A percentile compares a stretch with the other conserved stretches of the same genome.
These are phyloP conservation scores for Pythium pyrilobum DNA, from an alignment of 352 stramenopile species.

Conservation along the genomic window DNA sequence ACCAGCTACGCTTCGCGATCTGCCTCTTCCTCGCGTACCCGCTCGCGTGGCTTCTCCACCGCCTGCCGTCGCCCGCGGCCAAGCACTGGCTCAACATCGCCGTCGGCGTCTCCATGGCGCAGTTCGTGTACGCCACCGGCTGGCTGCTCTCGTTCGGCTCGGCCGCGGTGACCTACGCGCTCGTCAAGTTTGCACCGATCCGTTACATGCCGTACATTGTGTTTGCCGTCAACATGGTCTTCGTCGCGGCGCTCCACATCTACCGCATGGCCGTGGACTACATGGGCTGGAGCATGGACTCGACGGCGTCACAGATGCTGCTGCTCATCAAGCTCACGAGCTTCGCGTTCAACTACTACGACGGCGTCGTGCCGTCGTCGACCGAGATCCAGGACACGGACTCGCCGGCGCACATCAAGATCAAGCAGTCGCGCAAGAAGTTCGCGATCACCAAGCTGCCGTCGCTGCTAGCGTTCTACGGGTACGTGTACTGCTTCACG, in stretches of 20 bases:
- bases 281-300: constrained; percentile 88
- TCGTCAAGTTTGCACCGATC: constrained; percentile 64
- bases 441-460: constrained; percentile 82
- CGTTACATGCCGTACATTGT: constrained; percentile 76
- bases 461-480: constrained; percentile 92
- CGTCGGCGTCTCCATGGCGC: constrained; percentile 89
- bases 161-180: constrained; percentile 85
- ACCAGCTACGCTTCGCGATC: constrained; percentile 82
- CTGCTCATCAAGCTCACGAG: constrained; percentile 97
- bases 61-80: constrained; percentile 69
- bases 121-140: constrained; percentile 90
- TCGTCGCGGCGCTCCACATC: constrained; percentile 57
- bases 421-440: constrained; percentile 30
- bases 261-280: constrained; percentile 96
- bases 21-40: constrained; percentile 94
- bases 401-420: constrained; percentile 12
- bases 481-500: constrained; percentile 97
- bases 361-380: constrained; percentile 79
- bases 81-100: constrained; percentile 93
- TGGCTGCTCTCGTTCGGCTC: constrained; percentile 96
- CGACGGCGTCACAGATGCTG: constrained; percentile 89
- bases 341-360: constrained; percentile 97
- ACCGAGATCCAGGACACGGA: constrained; percentile 25
- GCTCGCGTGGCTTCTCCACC: constrained; percentile 86
- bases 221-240: constrained; percentile 91